Conservation (phyloP, 2,329 filamentous ascomycete genomes). For the Blumeria hordei region DNA sequence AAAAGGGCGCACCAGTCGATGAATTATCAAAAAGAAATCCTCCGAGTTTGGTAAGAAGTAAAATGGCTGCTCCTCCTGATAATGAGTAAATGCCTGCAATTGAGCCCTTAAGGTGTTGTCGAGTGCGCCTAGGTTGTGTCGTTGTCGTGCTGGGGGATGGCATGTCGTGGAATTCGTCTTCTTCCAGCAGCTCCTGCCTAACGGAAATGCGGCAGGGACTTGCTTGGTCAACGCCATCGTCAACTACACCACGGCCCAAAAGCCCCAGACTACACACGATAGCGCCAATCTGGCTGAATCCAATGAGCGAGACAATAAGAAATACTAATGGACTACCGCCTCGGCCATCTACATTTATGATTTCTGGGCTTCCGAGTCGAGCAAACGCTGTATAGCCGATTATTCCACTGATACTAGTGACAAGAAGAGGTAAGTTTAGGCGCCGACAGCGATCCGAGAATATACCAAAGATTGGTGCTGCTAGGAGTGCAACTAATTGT, state of each 20-base stretch:
- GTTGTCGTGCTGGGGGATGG: slow-evolving; percentile 10
- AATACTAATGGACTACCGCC: slow-evolving; percentile 48
- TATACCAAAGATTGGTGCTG: slow-evolving; percentile 71
- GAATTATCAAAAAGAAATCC: slow-evolving; percentile 62
- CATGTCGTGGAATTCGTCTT: slow-evolving; percentile 1
- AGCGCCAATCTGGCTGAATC: slow-evolving; percentile 82
- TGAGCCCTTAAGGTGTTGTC: slow-evolving; percentile 50
- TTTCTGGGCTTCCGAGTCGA: slow-evolving; percentile 52
- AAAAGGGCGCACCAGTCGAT: slow-evolving; percentile 62
- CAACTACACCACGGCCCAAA: slow-evolving; percentile 55
- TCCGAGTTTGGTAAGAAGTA: slow-evolving; percentile 76
- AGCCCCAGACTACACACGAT: slow-evolving; percentile 91
- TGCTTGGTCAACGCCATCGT: slow-evolving; percentile 17
- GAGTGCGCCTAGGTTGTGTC: slow-evolving; percentile 9
- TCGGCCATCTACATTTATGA: slow-evolving; percentile 34
- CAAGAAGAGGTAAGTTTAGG: slow-evolving; percentile 50
- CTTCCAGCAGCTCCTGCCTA: slow-evolving; percentile 2
- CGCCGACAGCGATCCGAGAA: slow-evolving; percentile 42
- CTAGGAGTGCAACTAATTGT: slow-evolving; percentile 64
- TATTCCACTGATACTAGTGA: slow-evolving; percentile 49
- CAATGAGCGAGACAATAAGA: slow-evolving; percentile 54
- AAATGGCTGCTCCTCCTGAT: slow-evolving; percentile 69
- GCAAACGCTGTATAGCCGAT: slow-evolving; percentile 58
- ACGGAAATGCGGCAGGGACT: slow-evolving; percentile 9
- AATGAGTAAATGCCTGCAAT: slow-evolving; percentile 89